Evolutionary conservation across 225 moss, liverwort and hornwort genomes (phyloP).

Genomic region (Climacium dendroides): DNA sequence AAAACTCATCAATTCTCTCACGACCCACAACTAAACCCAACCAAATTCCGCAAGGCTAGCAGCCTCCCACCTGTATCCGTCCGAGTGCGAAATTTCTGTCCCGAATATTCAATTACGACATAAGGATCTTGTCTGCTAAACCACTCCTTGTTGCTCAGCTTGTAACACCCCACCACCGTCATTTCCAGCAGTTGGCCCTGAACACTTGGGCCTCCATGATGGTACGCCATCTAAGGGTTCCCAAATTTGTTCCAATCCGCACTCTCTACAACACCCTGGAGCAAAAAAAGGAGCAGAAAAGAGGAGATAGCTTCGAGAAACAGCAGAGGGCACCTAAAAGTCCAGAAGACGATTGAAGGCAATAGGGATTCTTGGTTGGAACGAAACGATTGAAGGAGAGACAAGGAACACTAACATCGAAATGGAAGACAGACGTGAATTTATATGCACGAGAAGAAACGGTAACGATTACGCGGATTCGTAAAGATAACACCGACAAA

Average conservation of each 20-base stretch:
- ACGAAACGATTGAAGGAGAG: neutral
- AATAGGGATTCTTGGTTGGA: neutral
- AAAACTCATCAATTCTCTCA: neutral
- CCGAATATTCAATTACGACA: conserved; percentile 54
- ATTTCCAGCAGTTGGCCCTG: conserved; percentile 23
- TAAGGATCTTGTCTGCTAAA: conserved; percentile 84
- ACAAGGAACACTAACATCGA: neutral
- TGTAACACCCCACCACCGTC: conserved; percentile 59
- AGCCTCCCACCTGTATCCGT: conserved; percentile 44
- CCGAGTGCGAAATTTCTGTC: conserved; percentile 48
- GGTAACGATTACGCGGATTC: neutral
- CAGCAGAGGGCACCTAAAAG: neutral
- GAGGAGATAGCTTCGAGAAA: neutral
- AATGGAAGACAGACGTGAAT: neutral
- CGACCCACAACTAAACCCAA: neutral
- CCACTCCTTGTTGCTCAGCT: conserved; percentile 72
- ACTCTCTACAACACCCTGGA: neutral
- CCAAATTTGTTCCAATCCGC: neutral
- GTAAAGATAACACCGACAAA: neutral
- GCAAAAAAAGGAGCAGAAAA: neutral
- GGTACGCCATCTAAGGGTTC: neutral
- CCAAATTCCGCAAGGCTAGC: neutral
- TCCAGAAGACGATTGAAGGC: neutral
- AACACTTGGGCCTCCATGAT: neutral
- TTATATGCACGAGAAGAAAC: neutral